Conservation (phyloP, 164 flowering plant genomes). For the Kalanchoe fedtschenkoi region DNA sequence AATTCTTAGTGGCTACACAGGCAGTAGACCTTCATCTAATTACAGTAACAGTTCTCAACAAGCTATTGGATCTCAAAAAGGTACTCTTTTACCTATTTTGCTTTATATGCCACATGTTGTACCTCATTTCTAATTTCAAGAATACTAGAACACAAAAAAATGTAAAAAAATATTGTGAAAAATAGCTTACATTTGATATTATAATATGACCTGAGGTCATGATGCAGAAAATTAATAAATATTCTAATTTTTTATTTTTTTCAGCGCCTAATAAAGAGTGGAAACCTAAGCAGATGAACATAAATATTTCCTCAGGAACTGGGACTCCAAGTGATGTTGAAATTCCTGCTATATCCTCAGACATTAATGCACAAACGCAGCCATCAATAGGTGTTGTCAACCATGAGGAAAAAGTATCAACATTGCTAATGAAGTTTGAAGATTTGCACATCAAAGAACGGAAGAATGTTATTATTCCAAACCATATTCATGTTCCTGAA, state of each 20-base stretch:
- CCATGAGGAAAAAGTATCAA: constrained; percentile 31
- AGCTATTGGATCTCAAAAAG: constrained; percentile 35
- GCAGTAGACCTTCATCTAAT: constrained; percentile 58
- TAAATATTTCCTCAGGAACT: constrained; percentile 28
- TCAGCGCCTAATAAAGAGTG: constrained; percentile 69
- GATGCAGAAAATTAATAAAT: too few relatives aligned
- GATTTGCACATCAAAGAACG: constrained; percentile 37
- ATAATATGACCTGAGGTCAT: too few relatives aligned
- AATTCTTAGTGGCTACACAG: constrained; percentile 23
- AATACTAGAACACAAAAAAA: too few relatives aligned
- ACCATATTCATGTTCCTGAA: constrained; percentile 84
- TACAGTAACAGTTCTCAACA: constrained; percentile 51
- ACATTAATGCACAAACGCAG: constrained; percentile 17
- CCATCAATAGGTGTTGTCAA: constrained; percentile 17
- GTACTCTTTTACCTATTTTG: constrained; percentile 11
- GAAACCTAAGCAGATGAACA: constrained; percentile 60
- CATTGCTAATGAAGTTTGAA: constrained; percentile 50
- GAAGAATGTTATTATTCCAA: constrained; percentile 74
- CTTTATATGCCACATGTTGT: neutral
- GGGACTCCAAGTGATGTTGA: constrained; percentile 30
- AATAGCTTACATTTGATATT: too few relatives aligned
- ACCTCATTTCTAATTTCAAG: neutral
- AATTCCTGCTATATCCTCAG: constrained; percentile 21
- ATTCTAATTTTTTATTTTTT: constrained; percentile 9
- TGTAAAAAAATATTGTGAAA: too few relatives aligned